A percentile compares a stretch with the other conserved stretches of the same genome.
phyloP scores from a whole-genome alignment of 345 rosid species.

The Arabidopsis arenosa region DNA sequence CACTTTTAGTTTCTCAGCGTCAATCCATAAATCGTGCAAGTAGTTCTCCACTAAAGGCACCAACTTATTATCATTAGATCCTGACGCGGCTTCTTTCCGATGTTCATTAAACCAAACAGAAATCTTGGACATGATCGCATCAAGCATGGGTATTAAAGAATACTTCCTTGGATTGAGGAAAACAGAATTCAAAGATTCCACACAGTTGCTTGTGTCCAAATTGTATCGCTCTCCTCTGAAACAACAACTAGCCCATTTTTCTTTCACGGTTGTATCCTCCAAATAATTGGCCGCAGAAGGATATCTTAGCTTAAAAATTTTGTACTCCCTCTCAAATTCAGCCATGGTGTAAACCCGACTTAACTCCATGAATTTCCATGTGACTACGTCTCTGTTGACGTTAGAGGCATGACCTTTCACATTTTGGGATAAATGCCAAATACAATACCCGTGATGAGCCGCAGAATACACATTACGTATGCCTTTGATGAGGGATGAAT shows the following conservation, averaged over 20 bases:
- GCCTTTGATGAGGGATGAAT: not conserved
- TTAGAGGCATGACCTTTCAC: too few species aligned
- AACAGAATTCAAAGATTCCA: not conserved
- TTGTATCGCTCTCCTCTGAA: not conserved
- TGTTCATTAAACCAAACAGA: not conserved
- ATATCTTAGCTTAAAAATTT: too few species aligned
- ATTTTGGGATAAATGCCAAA: not conserved
- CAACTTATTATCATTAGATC: not conserved
- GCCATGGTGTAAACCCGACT: too few species aligned
- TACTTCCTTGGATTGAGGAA: not conserved
- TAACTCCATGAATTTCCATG: too few species aligned
- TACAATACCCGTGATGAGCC: not conserved
- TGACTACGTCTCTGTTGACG: too few species aligned
- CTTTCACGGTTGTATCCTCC: not conserved
- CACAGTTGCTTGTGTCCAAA: not conserved
- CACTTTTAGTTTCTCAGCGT: not conserved
- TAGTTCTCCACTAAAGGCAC: not conserved
- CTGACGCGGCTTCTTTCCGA: not conserved
- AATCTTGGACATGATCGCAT: not conserved
- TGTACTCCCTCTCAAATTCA: too few species aligned
- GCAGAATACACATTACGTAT: too few species aligned
- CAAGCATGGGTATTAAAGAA: not conserved
- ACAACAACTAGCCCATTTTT: not conserved
- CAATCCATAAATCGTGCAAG: not conserved
- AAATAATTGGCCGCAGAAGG: too few species aligned